Evolutionary conservation across 2,329 filamentous ascomycete genomes (phyloP).

Genomic region (Penicillium sp.): DNA sequence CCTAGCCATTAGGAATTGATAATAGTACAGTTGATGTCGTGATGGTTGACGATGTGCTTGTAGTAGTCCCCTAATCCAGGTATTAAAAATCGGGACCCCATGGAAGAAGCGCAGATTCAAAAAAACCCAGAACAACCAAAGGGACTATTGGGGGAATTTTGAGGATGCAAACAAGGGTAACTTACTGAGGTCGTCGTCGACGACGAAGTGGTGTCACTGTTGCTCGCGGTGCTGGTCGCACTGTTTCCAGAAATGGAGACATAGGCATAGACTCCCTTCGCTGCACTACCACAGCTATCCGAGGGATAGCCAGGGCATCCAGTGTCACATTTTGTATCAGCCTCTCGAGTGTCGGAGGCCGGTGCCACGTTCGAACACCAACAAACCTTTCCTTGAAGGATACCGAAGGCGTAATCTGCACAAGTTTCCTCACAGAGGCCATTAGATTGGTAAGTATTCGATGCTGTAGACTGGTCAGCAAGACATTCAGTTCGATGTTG

Average conservation of each 20-base stretch:
- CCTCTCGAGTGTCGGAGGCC: constrained; percentile 32
- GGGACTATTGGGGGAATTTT: background rate
- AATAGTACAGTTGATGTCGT: constrained; percentile 16
- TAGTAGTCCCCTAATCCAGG: constrained; percentile 21
- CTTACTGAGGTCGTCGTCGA: constrained; percentile 26
- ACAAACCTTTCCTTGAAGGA: constrained; percentile 48
- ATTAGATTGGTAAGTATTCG: constrained; percentile 46
- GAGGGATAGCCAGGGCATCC: constrained; percentile 49
- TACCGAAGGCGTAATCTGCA: constrained; percentile 46
- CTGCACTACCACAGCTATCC: constrained; percentile 46
- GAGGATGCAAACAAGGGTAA: background rate
- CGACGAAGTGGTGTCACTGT: constrained; percentile 20
- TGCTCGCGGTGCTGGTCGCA: constrained; percentile 33
- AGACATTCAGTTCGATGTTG: background rate
- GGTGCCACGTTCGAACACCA: constrained; percentile 53
- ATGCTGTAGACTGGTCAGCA: background rate
- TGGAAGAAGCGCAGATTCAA: constrained; percentile 11
- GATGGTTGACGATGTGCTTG: constrained; percentile 16
- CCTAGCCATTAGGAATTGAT: background rate
- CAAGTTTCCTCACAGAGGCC: constrained; percentile 45
- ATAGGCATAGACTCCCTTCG: constrained; percentile 45
- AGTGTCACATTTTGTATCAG: constrained; percentile 36
- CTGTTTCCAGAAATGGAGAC: constrained; percentile 35
- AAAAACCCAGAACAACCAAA: constrained; percentile 4
- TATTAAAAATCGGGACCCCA: constrained; percentile 18